Evolutionary conservation across 2,329 filamentous ascomycete genomes (phyloP).

Genomic region (Botrytis galanthina): DNA sequence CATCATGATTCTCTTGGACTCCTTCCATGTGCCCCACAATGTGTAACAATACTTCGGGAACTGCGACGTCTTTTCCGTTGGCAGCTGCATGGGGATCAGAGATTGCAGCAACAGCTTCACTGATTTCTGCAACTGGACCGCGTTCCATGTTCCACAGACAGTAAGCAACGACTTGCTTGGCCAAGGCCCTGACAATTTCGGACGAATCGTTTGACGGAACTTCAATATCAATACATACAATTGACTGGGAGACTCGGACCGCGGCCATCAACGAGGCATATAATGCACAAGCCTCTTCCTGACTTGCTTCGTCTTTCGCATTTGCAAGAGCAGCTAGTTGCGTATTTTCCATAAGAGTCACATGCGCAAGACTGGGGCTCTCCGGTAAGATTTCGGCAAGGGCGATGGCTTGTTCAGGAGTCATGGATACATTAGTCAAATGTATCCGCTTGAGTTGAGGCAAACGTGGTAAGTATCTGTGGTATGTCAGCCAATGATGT

Average conservation of each 20-base stretch:
- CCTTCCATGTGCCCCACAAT: slow-evolving; percentile 70
- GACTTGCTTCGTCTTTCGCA: slow-evolving; percentile 72
- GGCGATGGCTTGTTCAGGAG: slow-evolving; percentile 83
- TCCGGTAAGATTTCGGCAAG: slow-evolving; percentile 89
- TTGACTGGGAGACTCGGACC: slow-evolving; percentile 74
- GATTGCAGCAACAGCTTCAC: slow-evolving; percentile 41
- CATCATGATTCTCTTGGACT: slow-evolving; percentile 51
- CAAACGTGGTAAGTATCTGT: slow-evolving; percentile 75
- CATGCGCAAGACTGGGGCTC: slow-evolving; percentile 73
- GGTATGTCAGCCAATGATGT: slow-evolving; percentile 14
- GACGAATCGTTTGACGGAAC: slow-evolving; percentile 78
- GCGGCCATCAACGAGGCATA: slow-evolving; percentile 91
- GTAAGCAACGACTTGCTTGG: slow-evolving; percentile 92
- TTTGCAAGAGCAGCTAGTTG: slow-evolving; percentile 68
- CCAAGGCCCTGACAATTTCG: slow-evolving; percentile 86
- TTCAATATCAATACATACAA: slow-evolving; percentile 90
- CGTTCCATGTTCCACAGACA: slow-evolving; percentile 88
- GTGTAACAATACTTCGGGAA: slow-evolving; percentile 83
- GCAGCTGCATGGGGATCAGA: slow-evolving; percentile 41
- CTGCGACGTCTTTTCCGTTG: slow-evolving; percentile 51
- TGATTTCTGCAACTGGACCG: slow-evolving; percentile 64
- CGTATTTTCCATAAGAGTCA: slow-evolving; percentile 82
- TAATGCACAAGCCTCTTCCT: slow-evolving; percentile 91
- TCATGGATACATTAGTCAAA: slow-evolving; percentile 78
- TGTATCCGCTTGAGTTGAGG: slow-evolving; percentile 78